A percentile compares a stretch with the other conserved stretches of the same genome.
Conservation (phyloP, 768 basidiomycete genomes). For the Phlegmacium glaucopus region DNA sequence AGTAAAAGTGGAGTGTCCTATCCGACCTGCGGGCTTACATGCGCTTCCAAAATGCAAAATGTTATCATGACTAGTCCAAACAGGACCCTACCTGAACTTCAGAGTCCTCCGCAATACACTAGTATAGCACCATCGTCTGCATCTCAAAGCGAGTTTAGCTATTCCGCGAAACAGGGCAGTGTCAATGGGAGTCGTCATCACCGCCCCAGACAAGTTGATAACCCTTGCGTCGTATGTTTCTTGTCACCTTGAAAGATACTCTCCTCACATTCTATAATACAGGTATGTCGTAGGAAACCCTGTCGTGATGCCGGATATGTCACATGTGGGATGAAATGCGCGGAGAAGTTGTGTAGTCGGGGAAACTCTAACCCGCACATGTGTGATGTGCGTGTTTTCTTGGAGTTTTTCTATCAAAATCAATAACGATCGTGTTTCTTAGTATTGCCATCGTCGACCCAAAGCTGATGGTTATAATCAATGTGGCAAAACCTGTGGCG, state of each 20-base stretch:
- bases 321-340: slow-evolving; percentile 11
- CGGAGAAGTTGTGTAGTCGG: slow-evolving; percentile 8
- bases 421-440: neutral
- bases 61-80: no score
- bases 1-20: neutral
- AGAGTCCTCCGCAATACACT: neutral
- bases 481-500: slow-evolving; percentile 9
- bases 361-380: slow-evolving; percentile 8
- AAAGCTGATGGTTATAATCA: slow-evolving; percentile 3
- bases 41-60: neutral
- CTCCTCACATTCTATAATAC: neutral
- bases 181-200: neutral
- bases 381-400: slow-evolving; percentile 10
- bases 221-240: neutral
- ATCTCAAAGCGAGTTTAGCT: neutral
- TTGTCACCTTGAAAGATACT: neutral
- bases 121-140: neutral
- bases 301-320: slow-evolving; percentile 1
- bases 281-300: neutral
- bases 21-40: neutral
- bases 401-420: neutral
- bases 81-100: no score
- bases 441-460: slow-evolving; percentile 11
- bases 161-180: neutral
- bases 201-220: neutral